Conservation (phyloP, 2,329 filamentous ascomycete genomes). For the Colletotrichum plurivorum region DNA sequence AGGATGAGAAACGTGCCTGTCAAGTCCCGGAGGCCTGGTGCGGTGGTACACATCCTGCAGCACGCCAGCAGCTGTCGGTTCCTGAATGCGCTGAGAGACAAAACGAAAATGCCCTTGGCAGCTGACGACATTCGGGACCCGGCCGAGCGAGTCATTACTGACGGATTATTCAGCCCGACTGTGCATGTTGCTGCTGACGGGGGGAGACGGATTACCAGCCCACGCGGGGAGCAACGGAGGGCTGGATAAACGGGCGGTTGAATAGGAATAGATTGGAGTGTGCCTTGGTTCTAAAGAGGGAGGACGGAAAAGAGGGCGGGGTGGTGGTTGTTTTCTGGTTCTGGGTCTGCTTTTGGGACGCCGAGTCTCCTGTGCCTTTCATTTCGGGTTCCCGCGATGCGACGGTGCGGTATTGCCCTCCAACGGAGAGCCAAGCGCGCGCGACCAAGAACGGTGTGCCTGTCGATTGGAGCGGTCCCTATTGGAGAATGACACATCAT, state of each 20-base stretch:
- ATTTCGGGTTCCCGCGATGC: conserved; percentile 32
- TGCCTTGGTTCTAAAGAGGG: not conserved
- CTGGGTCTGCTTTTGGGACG: too few relatives aligned
- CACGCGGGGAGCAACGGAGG: not conserved
- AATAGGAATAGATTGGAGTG: not conserved
- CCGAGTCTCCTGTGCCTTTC: conserved; percentile 10
- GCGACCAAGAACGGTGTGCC: not conserved
- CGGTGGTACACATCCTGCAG: conserved; percentile 2
- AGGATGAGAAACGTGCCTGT: conserved; percentile 4
- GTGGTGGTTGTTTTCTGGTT: too few relatives aligned
- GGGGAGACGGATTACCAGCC: not conserved
- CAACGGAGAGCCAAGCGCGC: conserved; percentile 26
- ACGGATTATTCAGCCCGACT: conserved; percentile 1
- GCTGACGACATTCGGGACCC: not conserved
- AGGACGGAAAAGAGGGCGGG: not conserved
- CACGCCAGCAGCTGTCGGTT: not conserved
- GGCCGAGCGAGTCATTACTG: conserved; percentile 9
- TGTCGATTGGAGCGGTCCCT: conserved; percentile 12
- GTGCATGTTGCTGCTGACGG: too few relatives aligned
- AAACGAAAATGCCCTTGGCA: too few relatives aligned
- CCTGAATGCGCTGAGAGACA: not conserved
- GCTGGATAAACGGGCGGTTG: not conserved
- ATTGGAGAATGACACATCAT: not conserved
- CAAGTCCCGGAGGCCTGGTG: not conserved
- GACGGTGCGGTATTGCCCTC: conserved; percentile 26